Percentiles rank a stretch among this genome's conserved stretches.
Evolutionary conservation across 176 grass and related monocot genomes (phyloP).

Genomic region (Thinopyrum elongatum): DNA sequence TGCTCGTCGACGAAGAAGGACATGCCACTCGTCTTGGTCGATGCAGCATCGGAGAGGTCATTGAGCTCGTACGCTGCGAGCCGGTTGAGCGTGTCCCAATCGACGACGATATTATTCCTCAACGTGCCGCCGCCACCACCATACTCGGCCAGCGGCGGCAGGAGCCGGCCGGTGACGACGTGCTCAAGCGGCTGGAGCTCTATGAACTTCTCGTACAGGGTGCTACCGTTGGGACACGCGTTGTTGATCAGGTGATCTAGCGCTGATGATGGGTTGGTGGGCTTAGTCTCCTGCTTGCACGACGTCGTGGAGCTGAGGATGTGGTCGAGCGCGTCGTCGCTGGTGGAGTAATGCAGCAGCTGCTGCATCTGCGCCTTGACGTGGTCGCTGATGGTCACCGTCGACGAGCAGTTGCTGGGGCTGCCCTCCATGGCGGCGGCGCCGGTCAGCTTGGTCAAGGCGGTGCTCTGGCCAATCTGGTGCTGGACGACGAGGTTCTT

Average conservation of each 20-base stretch:
- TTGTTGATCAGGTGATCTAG: not conserved
- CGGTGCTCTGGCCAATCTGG: slow-evolving; percentile 5
- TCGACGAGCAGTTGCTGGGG: slow-evolving; percentile 58
- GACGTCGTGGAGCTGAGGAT: slow-evolving; percentile 40
- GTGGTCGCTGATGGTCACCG: slow-evolving; percentile 26
- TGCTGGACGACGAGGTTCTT: slow-evolving; percentile 41
- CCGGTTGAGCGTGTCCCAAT: slow-evolving; percentile 66
- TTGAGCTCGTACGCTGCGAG: slow-evolving; percentile 61
- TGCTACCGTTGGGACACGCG: not conserved
- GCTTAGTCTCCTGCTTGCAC: slow-evolving; percentile 59
- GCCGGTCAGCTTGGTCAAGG: not conserved
- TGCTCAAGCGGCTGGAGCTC: slow-evolving; percentile 71
- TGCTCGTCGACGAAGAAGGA: slow-evolving; percentile 41
- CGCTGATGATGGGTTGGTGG: not conserved
- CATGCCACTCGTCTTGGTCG: slow-evolving; percentile 38
- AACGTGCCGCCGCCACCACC: not conserved
- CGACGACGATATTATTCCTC: not conserved
- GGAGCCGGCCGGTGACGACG: slow-evolving; percentile 3
- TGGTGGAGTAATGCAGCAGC: slow-evolving; percentile 45
- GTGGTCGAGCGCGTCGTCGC: slow-evolving; percentile 62
- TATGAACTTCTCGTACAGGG: slow-evolving; percentile 52
- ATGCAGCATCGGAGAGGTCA: slow-evolving; percentile 31
- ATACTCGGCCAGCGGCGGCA: not conserved
- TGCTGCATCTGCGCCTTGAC: slow-evolving; percentile 28
- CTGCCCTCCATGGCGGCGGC: slow-evolving; percentile 3